phyloP scores from a whole-genome alignment of 202 grass and related monocot species.

The Schoenoplectus triqueter region DNA sequence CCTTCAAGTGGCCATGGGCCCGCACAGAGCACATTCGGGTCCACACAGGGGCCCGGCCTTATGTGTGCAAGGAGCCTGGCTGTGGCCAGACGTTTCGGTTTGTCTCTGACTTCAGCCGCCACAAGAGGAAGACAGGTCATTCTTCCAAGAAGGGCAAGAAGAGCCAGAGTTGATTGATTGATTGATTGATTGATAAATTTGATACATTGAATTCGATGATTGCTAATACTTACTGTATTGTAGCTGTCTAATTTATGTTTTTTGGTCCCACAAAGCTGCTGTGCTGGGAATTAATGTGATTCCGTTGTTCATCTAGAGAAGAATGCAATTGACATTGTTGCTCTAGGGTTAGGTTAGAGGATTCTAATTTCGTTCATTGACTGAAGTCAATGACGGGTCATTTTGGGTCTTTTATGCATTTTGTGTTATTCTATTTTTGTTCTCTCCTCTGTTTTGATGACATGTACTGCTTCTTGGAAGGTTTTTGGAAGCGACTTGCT shows the following conservation, averaged over 20 bases:
- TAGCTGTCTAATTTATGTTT: slow-evolving; percentile 33
- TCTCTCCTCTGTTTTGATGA: neutral
- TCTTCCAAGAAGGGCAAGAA: slow-evolving; percentile 67
- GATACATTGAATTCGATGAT: slow-evolving; percentile 12
- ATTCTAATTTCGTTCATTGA: slow-evolving; percentile 35
- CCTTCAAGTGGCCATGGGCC: slow-evolving; percentile 99
- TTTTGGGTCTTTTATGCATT: neutral
- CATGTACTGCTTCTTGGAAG: neutral
- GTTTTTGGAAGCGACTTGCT: neutral
- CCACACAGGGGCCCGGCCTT: slow-evolving; percentile 84
- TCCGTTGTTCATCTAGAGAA: slow-evolving; percentile 34
- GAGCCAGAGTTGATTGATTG: slow-evolving; percentile 36
- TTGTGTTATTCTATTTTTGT: neutral
- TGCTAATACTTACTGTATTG: slow-evolving; percentile 28
- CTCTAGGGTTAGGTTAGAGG: slow-evolving; percentile 33
- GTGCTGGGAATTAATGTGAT: slow-evolving; percentile 25
- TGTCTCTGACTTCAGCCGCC: slow-evolving; percentile 98
- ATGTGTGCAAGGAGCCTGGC: slow-evolving; percentile 73
- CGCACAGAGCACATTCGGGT: slow-evolving; percentile 96
- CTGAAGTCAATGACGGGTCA: neutral
- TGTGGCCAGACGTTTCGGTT: slow-evolving; percentile 95
- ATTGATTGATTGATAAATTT: slow-evolving; percentile 27
- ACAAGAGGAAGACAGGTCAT: slow-evolving; percentile 99
- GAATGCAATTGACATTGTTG: slow-evolving; percentile 36
- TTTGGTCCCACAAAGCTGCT: slow-evolving; percentile 29